Evolutionary conservation across 2,329 filamentous ascomycete species (phyloP), one percentile per base, ranked within the genome.

Genomic region (Ophiocordyceps camponoti-saundersi): DNA sequence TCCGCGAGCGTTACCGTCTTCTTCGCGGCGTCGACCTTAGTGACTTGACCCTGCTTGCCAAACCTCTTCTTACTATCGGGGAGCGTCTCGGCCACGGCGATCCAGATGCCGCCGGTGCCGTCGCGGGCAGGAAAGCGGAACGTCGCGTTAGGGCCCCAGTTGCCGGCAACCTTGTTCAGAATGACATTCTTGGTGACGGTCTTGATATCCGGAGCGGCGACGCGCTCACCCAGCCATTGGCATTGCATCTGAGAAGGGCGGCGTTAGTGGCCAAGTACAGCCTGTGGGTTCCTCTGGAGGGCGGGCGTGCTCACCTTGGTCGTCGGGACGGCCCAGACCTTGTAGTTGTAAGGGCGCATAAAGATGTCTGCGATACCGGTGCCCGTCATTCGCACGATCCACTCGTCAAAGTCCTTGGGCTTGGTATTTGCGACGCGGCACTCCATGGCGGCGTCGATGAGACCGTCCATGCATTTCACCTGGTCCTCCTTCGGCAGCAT

Each of bases 331-430:
- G 92, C 92, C 92, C 92, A 98, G 63, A 98, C 92, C 73, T 98
- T 98, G 81, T 82, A 98, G 79, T 98, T 98, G 77, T 98, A 98
- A 47, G 92, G 92, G 59, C 92, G 78, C 92, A 98, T 98, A 78
- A 98, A 98, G 57, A 90, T 75, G 65, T 98, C 80, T 55, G 89
- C 90, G 59, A 98, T 76, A 57, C 90, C 90, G 57, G 78, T 71
- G 59, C 92, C 92, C 70, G 84, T 89, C 72, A 84, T 93, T 59
- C 92, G 81, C 58, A 96, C 65, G 61, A 96, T 96, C 89, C 89
- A 96, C 73, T 98, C 88, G 61, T 98, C 92, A 59, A 98, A 98
- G 71, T 93, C 76, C 73, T 89, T 83, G 58, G 92, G 92, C 75
- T 96, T 96, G 55, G 80, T 86, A 70, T 79, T 90, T 60, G 86